Percentiles rank a stretch among this genome's conserved stretches.
Evolutionary conservation across 805 yeast species (phyloP).

Genomic region (Cyberlindnera nakhonratchasimensis): DNA sequence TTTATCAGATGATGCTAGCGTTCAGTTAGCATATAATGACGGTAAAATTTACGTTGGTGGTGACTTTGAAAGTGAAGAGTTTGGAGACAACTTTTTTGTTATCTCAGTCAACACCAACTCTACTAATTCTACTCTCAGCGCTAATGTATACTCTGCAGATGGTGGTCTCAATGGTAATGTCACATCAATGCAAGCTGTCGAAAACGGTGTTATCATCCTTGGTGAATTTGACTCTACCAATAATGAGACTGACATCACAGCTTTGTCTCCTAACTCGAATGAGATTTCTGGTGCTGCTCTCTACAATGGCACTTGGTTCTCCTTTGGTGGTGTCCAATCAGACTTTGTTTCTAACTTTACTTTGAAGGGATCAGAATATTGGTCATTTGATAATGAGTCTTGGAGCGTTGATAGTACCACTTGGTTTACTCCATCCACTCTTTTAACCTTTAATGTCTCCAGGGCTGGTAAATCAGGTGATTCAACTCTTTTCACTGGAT

Average conservation of each 20-base stretch:
- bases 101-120: constrained; percentile 25
- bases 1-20: constrained; percentile 38
- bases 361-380: constrained; percentile 38
- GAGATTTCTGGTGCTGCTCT: constrained; percentile 35
- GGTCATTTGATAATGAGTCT: constrained; percentile 36
- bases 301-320: constrained; percentile 40
- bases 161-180: constrained; percentile 43
- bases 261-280: constrained; percentile 29
- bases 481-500: constrained; percentile 26
- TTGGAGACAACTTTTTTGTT: constrained; percentile 38
- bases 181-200: constrained; percentile 29
- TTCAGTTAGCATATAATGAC: constrained; percentile 34
- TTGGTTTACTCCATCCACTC: constrained; percentile 33
- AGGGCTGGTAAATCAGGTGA: constrained; percentile 19
- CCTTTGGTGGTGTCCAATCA: constrained; percentile 36
- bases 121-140: constrained; percentile 17
- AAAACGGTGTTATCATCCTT: constrained; percentile 38
- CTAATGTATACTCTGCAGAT: constrained; percentile 24
- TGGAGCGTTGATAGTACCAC: constrained; percentile 40
- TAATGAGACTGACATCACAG: constrained; percentile 30
- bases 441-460: constrained; percentile 33
- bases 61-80: constrained; percentile 34
- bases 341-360: constrained; percentile 23
- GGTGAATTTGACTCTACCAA: constrained; percentile 45
- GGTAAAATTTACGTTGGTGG: constrained; percentile 47